Evolutionary conservation across 345 rosid genomes (phyloP), one percentile per base, ranked within the genome.

Genomic region (Geranium brycei): DNA sequence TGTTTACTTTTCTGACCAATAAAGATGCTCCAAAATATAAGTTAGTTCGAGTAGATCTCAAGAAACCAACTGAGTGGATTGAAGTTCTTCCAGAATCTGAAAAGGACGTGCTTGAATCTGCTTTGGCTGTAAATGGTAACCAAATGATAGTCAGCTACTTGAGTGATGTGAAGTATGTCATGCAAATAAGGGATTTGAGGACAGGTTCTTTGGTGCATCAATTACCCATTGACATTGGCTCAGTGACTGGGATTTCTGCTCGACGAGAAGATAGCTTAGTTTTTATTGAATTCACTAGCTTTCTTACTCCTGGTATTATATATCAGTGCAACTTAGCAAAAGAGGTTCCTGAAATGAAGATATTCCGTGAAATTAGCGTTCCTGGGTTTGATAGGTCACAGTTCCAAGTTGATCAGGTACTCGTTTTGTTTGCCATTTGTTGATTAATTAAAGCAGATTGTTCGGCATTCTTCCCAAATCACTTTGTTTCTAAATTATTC

Each of bases 1-100:
- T 76, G 57, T 88, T 93, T 71, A 93, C 95, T 61, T 88, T 90
- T 74, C 73, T 68, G 60, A 90, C 97, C 3, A 90, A 88, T 66
- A 88, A 86, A 69, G 85, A 79, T 69, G 97, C 99, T 17, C 92
- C 97, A 8, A 88, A 71, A 65, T 88, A 90, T 73, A 93, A 93
- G 69, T 16, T 93, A 72, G 92, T 85, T 56, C 74, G 87, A 10
- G 96, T 86, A 53, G 95, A 93, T 78, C 67, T 93, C 53, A 77
- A 82, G 75, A 82, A 90, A 72, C 92, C 99, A 19, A 76, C 68
- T 73, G 71, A 19, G 4, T 93, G 97, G 99, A 78, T 61, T n/a
- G 97, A 86, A 59, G 71, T 93, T 58, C 57, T 93, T 55, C 74
- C 83, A 56, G 96, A 90, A 72, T 77, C 83, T 51, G 92, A 83